A percentile compares a stretch with the other conserved stretches of the same genome.
Evolutionary conservation across 2,329 filamentous ascomycete species (phyloP).

Genomic region (Knufia petricola): DNA sequence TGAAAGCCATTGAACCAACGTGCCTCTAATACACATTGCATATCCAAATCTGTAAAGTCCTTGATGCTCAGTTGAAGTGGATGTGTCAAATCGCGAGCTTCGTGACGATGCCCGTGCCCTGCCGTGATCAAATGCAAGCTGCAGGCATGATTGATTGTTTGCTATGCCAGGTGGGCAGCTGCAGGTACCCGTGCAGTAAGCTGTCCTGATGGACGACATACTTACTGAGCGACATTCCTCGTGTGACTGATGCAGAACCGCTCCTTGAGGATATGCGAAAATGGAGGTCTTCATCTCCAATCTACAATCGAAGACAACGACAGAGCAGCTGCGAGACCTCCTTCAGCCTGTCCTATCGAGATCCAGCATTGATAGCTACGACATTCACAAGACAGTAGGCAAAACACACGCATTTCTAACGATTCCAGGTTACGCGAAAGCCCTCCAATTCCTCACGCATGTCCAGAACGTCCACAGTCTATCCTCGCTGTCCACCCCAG

Average conservation of each 20-base stretch:
- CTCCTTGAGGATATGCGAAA: not conserved
- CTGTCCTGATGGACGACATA: not conserved
- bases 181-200: not conserved
- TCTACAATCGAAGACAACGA: slow-evolving; percentile 34
- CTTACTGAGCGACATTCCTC: not conserved
- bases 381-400: slow-evolving; percentile 35
- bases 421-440: slow-evolving; percentile 34
- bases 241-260: not conserved
- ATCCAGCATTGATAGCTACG: slow-evolving; percentile 34
- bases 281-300: slow-evolving; percentile 42
- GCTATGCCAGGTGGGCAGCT: not conserved
- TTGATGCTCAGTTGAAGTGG: no score
- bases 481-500: slow-evolving; percentile 14
- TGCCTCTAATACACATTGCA: no score
- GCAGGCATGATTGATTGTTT: no score
- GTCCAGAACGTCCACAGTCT: slow-evolving; percentile 14
- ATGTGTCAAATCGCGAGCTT: no score
- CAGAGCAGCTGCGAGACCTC: slow-evolving; percentile 33
- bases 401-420: slow-evolving; percentile 39
- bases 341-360: slow-evolving; percentile 31
- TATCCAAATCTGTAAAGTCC: no score
- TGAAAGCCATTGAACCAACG: no score
- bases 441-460: slow-evolving; percentile 34
- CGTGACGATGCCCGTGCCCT: no score
- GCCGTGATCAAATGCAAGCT: no score